These are phyloP conservation scores for Fusarium zealandicum DNA, from an alignment of 2,329 filamentous ascomycete species.

Conservation along the genomic window DNA sequence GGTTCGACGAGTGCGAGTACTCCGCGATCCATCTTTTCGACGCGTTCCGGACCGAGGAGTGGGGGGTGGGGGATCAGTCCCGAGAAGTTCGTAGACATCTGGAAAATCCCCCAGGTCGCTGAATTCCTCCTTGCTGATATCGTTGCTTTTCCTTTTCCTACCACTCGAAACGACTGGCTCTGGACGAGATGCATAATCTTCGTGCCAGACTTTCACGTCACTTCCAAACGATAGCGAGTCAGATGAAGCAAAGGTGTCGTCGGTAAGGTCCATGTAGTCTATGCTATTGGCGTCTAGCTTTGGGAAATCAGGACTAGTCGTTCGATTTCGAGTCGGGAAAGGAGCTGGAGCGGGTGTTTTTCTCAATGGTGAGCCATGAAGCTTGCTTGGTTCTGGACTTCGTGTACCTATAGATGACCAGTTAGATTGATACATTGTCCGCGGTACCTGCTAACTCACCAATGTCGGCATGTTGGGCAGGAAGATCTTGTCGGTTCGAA, in stretches of 20 bases:
- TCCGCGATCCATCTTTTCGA: slow-evolving; percentile 30
- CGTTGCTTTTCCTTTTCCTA: slow-evolving; percentile 62
- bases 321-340: slow-evolving; percentile 1
- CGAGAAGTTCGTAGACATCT: slow-evolving; percentile 60
- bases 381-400: slow-evolving; percentile 33
- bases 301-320: slow-evolving; percentile 45
- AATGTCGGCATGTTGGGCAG: slow-evolving; percentile 12
- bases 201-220: slow-evolving; percentile 53
- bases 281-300: slow-evolving; percentile 47
- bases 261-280: slow-evolving; percentile 52
- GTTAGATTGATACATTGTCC: neutral
- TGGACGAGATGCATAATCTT: slow-evolving; percentile 50
- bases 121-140: slow-evolving; percentile 50
- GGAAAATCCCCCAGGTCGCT: slow-evolving; percentile 57
- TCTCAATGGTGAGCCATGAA: slow-evolving; percentile 39
- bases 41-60: slow-evolving; percentile 43
- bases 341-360: slow-evolving; percentile 28
- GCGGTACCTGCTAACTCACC: slow-evolving; percentile 7
- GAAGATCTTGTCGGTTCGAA: slow-evolving; percentile 25
- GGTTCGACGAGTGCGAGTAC: slow-evolving; percentile 27
- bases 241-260: slow-evolving; percentile 45
- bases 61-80: slow-evolving; percentile 48
- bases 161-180: slow-evolving; percentile 49
- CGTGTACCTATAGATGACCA: neutral
- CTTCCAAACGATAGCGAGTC: slow-evolving; percentile 48